These are phyloP conservation scores for Leonotis leonurus DNA, from an alignment of 257 asterid genomes.

Conservation along the genomic window DNA sequence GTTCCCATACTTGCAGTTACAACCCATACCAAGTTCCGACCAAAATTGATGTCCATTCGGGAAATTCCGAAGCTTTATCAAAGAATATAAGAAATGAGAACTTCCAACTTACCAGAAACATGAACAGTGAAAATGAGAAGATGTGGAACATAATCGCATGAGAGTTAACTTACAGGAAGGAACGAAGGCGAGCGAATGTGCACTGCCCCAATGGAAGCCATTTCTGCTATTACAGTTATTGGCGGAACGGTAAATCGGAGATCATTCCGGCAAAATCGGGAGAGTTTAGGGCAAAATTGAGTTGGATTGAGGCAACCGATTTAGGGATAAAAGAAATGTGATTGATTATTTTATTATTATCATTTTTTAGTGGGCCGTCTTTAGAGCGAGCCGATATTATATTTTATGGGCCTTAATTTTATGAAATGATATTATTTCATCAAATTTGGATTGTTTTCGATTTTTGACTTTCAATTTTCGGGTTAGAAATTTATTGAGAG, in stretches of 20 bases:
- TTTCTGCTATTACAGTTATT: conserved; percentile 13
- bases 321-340: neutral
- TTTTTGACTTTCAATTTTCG: too few relatives aligned
- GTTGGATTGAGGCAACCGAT: neutral
- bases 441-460: too few relatives aligned
- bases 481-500: too few relatives aligned
- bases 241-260: neutral
- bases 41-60: conserved; percentile 22
- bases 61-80: conserved; percentile 25
- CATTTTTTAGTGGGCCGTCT: too few relatives aligned
- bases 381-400: too few relatives aligned
- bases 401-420: neutral
- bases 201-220: conserved; percentile 43
- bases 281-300: conserved; percentile 16
- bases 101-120: neutral
- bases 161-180: conserved; percentile 28
- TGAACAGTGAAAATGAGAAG: neutral
- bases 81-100: neutral
- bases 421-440: too few relatives aligned
- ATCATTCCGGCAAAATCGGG: conserved; percentile 23
- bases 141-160: neutral
- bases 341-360: neutral
- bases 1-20: conserved; percentile 17
- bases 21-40: conserved; percentile 17
- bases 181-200: conserved; percentile 28